Base-by-base conservation (phyloP, 305 asterid species). In the Coffea humblotiana region DNA sequence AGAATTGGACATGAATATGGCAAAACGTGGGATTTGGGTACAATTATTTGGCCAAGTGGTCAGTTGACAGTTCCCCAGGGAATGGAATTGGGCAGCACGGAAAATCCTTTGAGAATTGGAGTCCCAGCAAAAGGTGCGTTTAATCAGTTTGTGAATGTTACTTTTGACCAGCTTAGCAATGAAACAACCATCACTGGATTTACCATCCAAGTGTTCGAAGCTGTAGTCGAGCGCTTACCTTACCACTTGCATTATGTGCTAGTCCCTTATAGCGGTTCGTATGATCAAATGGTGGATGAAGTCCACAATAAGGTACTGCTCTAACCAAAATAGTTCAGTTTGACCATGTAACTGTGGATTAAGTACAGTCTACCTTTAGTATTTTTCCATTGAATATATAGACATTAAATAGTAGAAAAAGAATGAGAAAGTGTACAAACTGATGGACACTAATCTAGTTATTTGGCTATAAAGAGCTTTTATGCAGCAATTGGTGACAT, bases 401-500 rank as follows among this genome's bases (percentile, higher is more conserved):
- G 19, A 7, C 32, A 32, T 61, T 13, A 61, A 25, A 61, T 18
- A 61, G 2, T 65, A 63, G 29, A 32, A 52, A 64, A 76, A 32
- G 32, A 32, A 32, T 32, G 32, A 32, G 32, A 32, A 32, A 32
- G 32, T 32, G 32, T 32, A 1, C 32, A 32, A 32, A 32, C 32
- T 1, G 32, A 32, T 32, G 32, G 32, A 32, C 32, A 32, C 32
- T 32, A 32, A 32, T 32, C 2, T 32, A 32, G 32, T 32, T 32
- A 32, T 32, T 32, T 32, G 32, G 47, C 49, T 48, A 6, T 43
- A 25, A 37, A 89, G 94, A 88, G 73, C 65, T 82, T 93, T 83
- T 93, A 93, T 83, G 94, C 90, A 66, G 92, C 90, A 3, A 93
- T 89, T 12, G 98, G 93, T 3, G 97, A 90, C 61, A 90, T 86